Conservation (phyloP, 2,329 filamentous ascomycete species). For the Golovinomyces cichoracearum region DNA sequence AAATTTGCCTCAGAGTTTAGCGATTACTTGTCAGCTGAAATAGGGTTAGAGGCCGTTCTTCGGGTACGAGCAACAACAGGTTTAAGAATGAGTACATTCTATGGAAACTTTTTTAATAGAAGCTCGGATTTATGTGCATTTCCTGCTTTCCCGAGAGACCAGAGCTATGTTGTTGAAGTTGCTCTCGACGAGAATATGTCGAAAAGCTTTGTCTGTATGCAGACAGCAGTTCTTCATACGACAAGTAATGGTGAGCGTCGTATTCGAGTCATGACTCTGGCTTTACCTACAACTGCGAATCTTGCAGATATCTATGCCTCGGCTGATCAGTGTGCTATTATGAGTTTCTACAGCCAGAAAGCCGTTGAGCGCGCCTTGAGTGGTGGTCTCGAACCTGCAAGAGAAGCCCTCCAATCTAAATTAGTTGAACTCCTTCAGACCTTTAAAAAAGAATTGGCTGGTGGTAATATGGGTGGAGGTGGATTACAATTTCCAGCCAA, state of each 20-base stretch:
- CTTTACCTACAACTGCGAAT: conserved; percentile 74
- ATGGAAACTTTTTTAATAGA: conserved; percentile 98
- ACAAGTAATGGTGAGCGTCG: conserved; percentile 92
- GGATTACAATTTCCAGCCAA: conserved; percentile 88
- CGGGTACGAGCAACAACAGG: conserved; percentile 87
- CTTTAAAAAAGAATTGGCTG: conserved; percentile 88
- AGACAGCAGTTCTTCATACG: conserved; percentile 85
- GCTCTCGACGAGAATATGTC: conserved; percentile 86
- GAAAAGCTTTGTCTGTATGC: conserved; percentile 76
- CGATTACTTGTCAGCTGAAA: conserved; percentile 87
- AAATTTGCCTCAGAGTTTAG: conserved; percentile 95
- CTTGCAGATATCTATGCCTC: conserved; percentile 81
- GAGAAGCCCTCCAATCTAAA: conserved; percentile 77
- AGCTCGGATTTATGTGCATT: conserved; percentile 95
- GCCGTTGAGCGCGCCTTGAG: conserved; percentile 75
- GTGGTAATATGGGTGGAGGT: conserved; percentile 77
- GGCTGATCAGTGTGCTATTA: conserved; percentile 79
- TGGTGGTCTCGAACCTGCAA: conserved; percentile 65
- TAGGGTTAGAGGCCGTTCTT: conserved; percentile 83
- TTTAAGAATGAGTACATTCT: conserved; percentile 89
- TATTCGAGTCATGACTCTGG: conserved; percentile 80
- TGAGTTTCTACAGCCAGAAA: conserved; percentile 90
- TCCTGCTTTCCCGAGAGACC: conserved; percentile 88
- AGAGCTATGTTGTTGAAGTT: conserved; percentile 93
- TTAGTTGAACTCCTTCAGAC: conserved; percentile 77